Evolutionary conservation across 2,329 filamentous ascomycete species (phyloP), one percentile per base, ranked within the genome.

Genomic region (Pseudogymnoascus sp.): DNA sequence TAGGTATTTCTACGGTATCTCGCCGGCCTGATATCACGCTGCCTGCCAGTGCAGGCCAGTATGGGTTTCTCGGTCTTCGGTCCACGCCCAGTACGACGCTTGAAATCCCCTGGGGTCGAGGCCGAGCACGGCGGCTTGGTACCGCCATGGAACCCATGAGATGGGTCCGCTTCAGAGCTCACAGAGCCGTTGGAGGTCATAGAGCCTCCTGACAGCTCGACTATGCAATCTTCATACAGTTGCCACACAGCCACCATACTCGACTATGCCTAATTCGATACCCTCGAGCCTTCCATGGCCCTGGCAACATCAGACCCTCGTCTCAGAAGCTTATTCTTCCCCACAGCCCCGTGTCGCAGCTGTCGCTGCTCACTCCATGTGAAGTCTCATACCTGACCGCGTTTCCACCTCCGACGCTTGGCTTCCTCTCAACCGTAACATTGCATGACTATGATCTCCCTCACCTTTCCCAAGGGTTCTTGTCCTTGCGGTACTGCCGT

Each of bases 31-130:
- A 6, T 23, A 44, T 44, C 17, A 21, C 4, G 29, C 26, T 15
- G n/a, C 50, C 29, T 21, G 15, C n/a, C n/a, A 19, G 2, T 19
- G 11, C 15, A 10, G 46, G n/a, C 19, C n/a, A 13, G n/a, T 56
- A 56, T n/a, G 26, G 29, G 50, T 33, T 13, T n/a, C 10, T 19
- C 26, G n/a, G 26, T 7, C 50, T 56, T 56, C 5, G 50, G 50
- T 33, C n/a, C 9, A 56, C 46, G 50, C 13, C 2, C 2, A 19
- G 26, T 33, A 33, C 50, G 29, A 29, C 29, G 50, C 26, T 33
- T 56, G 50, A 31, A 81, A 81, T 7, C 84, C 85, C 67, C 90
- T 83, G 29, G 74, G 77, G 46, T 90, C 82, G 26, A 81, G 78
- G 71, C 84, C 82, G 4, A 90, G 78, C 19, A 78, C 77, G 66